Conservation (phyloP, 148 eudicot genomes). For the Cornus suecica region DNA sequence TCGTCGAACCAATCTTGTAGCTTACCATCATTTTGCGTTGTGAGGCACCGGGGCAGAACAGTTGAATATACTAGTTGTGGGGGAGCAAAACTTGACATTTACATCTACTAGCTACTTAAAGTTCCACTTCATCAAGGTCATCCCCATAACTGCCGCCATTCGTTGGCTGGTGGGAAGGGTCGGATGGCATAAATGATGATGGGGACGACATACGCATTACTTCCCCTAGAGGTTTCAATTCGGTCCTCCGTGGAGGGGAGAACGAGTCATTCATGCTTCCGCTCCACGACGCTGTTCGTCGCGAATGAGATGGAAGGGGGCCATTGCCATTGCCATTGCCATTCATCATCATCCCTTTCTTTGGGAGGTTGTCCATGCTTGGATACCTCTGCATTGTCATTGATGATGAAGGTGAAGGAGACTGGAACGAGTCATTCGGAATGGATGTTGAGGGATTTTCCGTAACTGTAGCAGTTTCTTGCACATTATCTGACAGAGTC, state of each 20-base stretch:
- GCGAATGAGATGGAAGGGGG: conserved; percentile 34
- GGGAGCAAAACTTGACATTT: conserved; percentile 14
- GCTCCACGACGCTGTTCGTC: conserved; percentile 83
- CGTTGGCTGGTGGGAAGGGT: conserved; percentile 32
- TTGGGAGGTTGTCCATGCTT: conserved; percentile 63
- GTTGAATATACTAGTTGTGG: not conserved
- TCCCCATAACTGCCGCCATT: conserved; percentile 56
- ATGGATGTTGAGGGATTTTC: conserved; percentile 29
- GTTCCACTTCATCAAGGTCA: conserved; percentile 90
- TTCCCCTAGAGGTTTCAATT: conserved; percentile 41
- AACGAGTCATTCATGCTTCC: conserved; percentile 37
- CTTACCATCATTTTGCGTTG: conserved; percentile 15
- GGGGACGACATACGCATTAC: conserved; percentile 46
- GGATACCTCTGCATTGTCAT: conserved; percentile 50
- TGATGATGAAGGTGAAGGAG: conserved; percentile 36
- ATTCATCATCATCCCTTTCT: conserved; percentile 23
- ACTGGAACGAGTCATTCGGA: conserved; percentile 25
- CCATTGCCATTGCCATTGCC: conserved; percentile 27
- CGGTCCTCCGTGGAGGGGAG: conserved; percentile 24
- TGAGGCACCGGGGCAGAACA: not conserved
- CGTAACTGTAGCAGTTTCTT: conserved; percentile 19
- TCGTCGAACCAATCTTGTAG: conserved; percentile 3
- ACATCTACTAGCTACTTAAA: conserved; percentile 34
- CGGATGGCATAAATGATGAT: conserved; percentile 28
- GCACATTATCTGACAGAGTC: conserved; percentile 16